Conservation (phyloP, 176 grass and related monocot species). For the Saccharum spontaneum region DNA sequence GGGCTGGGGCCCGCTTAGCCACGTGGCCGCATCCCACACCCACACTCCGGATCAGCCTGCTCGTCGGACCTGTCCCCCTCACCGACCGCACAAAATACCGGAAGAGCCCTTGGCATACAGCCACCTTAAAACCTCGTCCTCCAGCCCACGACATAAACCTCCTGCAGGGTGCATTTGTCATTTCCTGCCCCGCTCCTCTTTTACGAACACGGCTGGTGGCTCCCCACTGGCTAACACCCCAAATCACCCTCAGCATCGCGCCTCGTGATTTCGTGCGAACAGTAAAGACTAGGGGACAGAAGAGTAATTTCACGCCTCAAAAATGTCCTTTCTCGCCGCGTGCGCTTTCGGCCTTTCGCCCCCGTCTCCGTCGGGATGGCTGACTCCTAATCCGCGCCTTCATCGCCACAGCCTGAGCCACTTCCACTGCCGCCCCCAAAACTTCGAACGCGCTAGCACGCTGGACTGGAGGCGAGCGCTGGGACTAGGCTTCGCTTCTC, state of each 20-base stretch:
- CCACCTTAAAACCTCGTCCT: background rate
- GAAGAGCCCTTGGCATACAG: background rate
- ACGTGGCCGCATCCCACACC: conserved; percentile 14
- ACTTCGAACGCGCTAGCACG: background rate
- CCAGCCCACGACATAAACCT: background rate
- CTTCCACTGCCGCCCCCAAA: background rate
- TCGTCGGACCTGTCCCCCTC: background rate
- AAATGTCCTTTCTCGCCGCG: background rate
- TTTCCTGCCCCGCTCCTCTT: background rate
- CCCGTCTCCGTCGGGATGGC: conserved; percentile 14
- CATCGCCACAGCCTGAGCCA: background rate
- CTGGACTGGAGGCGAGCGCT: background rate
- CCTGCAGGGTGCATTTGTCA: background rate
- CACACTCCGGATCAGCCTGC: conserved; percentile 21
- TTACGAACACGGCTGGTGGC: background rate
- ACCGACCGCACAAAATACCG: background rate
- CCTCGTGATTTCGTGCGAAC: background rate
- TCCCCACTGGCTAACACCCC: background rate
- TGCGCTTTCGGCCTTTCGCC: background rate
- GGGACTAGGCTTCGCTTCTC: conserved; percentile 5
- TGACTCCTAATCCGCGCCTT: conserved; percentile 26
- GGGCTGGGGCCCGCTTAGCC: background rate
- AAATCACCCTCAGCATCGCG: background rate
- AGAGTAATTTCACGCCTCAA: background rate
- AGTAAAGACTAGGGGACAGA: background rate